Conservation (phyloP, 1,284 basidiomycete species). For the Grifola frondosa region DNA sequence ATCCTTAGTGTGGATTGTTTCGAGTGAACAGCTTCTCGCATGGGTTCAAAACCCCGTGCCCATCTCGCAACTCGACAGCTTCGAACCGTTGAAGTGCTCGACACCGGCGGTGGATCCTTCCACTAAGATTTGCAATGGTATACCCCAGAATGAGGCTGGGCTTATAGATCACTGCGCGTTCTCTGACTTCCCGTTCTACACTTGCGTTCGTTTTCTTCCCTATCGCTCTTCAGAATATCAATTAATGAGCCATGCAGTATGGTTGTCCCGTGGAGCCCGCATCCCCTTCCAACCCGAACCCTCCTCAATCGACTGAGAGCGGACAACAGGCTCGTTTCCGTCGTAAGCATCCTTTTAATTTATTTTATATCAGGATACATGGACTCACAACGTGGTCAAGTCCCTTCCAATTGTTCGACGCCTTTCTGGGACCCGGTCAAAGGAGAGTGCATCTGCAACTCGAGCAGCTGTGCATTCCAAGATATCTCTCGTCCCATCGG, state of each 20-base stretch:
- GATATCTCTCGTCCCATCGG: constrained; percentile 70
- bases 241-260: constrained; percentile 44
- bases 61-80: constrained; percentile 53
- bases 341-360: constrained; percentile 38
- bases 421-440: constrained; percentile 77
- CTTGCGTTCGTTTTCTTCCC: constrained; percentile 49
- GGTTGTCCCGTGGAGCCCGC: constrained; percentile 65
- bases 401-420: constrained; percentile 74
- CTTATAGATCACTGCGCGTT: constrained; percentile 63
- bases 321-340: constrained; percentile 51
- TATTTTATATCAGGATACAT: background rate
- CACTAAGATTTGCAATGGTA: constrained; percentile 71
- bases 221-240: constrained; percentile 24
- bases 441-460: constrained; percentile 62
- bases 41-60: constrained; percentile 76
- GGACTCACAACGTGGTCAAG: constrained; percentile 30
- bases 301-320: constrained; percentile 48
- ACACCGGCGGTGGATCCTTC: constrained; percentile 55
- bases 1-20: constrained; percentile 71
- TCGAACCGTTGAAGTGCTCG: constrained; percentile 59
- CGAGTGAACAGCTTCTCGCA: constrained; percentile 68
- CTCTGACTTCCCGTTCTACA: constrained; percentile 74
- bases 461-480: constrained; percentile 54
- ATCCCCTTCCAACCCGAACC: constrained; percentile 61
- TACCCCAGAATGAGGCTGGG: constrained; percentile 62